Base-by-base conservation (phyloP, 345 rosid species). In the Lepidium sativum region DNA sequence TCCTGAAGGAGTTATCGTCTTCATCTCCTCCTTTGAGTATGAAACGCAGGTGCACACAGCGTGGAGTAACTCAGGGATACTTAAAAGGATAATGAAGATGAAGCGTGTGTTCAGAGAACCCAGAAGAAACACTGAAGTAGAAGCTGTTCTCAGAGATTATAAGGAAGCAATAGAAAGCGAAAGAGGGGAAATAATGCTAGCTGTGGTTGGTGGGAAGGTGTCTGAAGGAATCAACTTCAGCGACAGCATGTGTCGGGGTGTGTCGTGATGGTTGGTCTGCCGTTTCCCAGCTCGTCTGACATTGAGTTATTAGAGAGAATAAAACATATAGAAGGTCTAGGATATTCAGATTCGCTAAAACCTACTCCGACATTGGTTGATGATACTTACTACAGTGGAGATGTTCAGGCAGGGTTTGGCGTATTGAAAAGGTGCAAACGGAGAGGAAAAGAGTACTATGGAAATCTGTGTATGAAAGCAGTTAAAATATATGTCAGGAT, bases 151-250 rank as follows among this genome's bases (percentile, higher is more conserved):
- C 74, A 83, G 78, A 65, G 84, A 83, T 60, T 92, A 92, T 82
- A 87, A 86, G 70, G 87, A 84, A 74, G 79, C 83, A 55, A 86
- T 92, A 45, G 77, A 85, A 57, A 65, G 34, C 55, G 75, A 67
- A 31, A 85, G 59, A 59, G 98, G 98, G 56, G 98, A 97, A 27
- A 52, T 92, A 18, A 85, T 92, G 65, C 80, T 89, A 49, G 97
- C 94, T 17, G 84, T 92, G 31, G 97, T 92, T 58, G 98, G 98
- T 73, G 98, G 98, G 52, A 92, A 92, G 83, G 85, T 92, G 74
- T 92, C 98, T 49, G 96, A 92, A 79, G 98, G 98, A 74, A 92
- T 92, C 82, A 92, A 92, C 81, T 87, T 92, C 81, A 89, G 91
- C 42, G 96, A 92, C 57, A 82, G 96, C 66, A 92, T 92, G 98